Evolutionary conservation across 2,329 filamentous ascomycete species (phyloP).

Genomic region (Coniochaeta sp.): DNA sequence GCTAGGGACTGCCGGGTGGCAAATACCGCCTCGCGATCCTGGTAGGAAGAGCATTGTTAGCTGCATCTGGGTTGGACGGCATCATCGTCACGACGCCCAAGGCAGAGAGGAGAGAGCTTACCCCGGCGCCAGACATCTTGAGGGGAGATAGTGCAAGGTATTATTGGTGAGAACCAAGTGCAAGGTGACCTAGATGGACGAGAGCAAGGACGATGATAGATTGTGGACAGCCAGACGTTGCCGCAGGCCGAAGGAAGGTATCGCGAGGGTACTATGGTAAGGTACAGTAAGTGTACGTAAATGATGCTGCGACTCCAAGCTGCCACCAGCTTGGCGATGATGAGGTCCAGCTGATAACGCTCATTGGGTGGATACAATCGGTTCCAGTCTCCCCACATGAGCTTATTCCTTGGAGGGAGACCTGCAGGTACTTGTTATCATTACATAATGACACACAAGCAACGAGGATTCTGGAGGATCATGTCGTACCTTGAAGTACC

Average conservation of each 20-base stretch:
- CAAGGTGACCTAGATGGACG: too few relatives aligned
- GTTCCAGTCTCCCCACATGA: not conserved
- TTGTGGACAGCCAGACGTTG: too few relatives aligned
- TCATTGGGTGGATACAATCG: not conserved
- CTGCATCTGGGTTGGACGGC: conserved; percentile 9
- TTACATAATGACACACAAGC: not conserved
- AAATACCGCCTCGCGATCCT: conserved; percentile 96
- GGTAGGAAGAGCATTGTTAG: conserved; percentile 5
- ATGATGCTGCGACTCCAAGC: not conserved
- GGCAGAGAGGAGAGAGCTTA: conserved; percentile 14
- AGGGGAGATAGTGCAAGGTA: not conserved
- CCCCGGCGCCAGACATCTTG: conserved; percentile 31
- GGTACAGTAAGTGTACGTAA: not conserved
- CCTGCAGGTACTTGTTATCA: not conserved
- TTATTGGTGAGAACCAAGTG: too few relatives aligned
- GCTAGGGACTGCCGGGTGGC: conserved; percentile 95
- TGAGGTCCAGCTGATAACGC: not conserved
- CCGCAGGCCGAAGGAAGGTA: too few relatives aligned
- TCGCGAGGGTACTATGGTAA: not conserved
- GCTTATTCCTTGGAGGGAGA: not conserved
- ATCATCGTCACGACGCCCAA: conserved; percentile 2
- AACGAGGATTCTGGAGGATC: not conserved
- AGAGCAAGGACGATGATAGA: not conserved
- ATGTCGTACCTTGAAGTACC: not conserved
- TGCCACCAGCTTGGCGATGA: not conserved